Evolutionary conservation across 495 filamentous ascomycete species (phyloP).

Genomic region (Staphylotrichum tortipilum): DNA sequence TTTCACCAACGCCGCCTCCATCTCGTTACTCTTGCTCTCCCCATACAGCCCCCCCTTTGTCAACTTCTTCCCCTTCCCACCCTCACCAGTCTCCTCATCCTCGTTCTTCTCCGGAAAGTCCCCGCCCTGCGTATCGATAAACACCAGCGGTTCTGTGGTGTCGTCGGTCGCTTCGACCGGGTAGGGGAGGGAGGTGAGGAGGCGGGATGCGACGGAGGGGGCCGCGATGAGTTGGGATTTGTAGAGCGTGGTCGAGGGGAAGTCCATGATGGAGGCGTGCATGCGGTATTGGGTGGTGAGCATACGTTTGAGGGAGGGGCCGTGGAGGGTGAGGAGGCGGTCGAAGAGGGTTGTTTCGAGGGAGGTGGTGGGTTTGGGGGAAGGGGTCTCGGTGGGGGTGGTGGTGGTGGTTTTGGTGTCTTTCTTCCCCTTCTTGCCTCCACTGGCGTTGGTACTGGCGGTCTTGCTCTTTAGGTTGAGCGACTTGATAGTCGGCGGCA

Average conservation of each 20-base stretch:
- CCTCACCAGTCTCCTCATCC: slow-evolving; percentile 13
- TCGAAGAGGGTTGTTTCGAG: slow-evolving; percentile 90
- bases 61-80: slow-evolving; percentile 16
- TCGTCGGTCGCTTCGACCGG: slow-evolving; percentile 75
- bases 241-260: slow-evolving; percentile 86
- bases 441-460: not conserved
- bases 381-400: no score
- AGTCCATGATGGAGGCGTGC: slow-evolving; percentile 91
- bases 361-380: slow-evolving; percentile 33
- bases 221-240: slow-evolving; percentile 69
- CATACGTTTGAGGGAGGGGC: slow-evolving; percentile 78
- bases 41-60: slow-evolving; percentile 45
- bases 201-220: slow-evolving; percentile 60
- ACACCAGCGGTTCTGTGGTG: slow-evolving; percentile 77
- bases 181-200: slow-evolving; percentile 74
- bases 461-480: slow-evolving; percentile 45
- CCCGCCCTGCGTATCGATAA: slow-evolving; percentile 93
- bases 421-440: slow-evolving; percentile 20
- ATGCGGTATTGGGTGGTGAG: slow-evolving; percentile 98
- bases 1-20: slow-evolving; percentile 75
- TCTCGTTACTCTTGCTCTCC: slow-evolving; percentile 89
- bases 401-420: not conserved
- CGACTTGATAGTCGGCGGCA: slow-evolving; percentile 91
- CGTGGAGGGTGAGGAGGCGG: slow-evolving; percentile 73
- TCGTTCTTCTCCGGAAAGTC: slow-evolving; percentile 56